Evolutionary conservation across 805 yeast species (phyloP).

Genomic region (Starmerella powellii): DNA sequence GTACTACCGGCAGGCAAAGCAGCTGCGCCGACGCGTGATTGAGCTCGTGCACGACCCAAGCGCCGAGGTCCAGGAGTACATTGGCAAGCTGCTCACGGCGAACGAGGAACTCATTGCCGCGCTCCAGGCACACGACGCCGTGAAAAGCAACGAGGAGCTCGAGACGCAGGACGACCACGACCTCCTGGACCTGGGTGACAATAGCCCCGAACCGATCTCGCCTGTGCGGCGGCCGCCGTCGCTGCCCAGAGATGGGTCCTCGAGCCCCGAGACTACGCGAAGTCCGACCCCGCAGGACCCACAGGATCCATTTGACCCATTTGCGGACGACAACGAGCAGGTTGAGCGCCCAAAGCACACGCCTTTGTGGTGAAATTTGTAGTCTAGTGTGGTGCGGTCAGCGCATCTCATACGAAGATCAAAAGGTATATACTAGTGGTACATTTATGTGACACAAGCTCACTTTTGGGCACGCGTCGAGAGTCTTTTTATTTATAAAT

Average conservation of each 20-base stretch:
- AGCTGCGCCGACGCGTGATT: slow-evolving; percentile 65
- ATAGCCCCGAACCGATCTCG: slow-evolving; percentile 33
- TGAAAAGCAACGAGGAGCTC: slow-evolving; percentile 6
- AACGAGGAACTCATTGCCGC: slow-evolving; percentile 80
- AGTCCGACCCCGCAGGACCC: slow-evolving; percentile 15
- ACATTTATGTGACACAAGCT: neutral
- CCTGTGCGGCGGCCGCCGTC: slow-evolving; percentile 26
- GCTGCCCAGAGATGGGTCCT: slow-evolving; percentile 7
- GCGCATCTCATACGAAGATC: too few relatives aligned
- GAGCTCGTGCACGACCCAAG: slow-evolving; percentile 74
- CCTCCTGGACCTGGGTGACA: slow-evolving; percentile 30
- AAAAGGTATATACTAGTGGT: neutral
- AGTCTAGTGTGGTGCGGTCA: too few relatives aligned
- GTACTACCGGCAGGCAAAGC: slow-evolving; percentile 55
- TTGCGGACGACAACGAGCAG: slow-evolving; percentile 39
- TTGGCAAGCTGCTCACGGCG: slow-evolving; percentile 79
- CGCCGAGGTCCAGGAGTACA: slow-evolving; percentile 53
- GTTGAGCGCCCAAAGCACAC: slow-evolving; percentile 20
- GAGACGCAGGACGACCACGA: slow-evolving; percentile 26
- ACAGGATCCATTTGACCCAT: slow-evolving; percentile 34
- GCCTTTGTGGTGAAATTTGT: slow-evolving; percentile 23
- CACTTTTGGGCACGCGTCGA: too few relatives aligned
- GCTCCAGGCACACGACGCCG: slow-evolving; percentile 53
- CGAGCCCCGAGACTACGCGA: slow-evolving; percentile 11
- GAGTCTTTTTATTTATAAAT: too few relatives aligned